phyloP scores from a whole-genome alignment of 805 yeast genomes.

The Zygosaccharomyces kombuchaensis region DNA sequence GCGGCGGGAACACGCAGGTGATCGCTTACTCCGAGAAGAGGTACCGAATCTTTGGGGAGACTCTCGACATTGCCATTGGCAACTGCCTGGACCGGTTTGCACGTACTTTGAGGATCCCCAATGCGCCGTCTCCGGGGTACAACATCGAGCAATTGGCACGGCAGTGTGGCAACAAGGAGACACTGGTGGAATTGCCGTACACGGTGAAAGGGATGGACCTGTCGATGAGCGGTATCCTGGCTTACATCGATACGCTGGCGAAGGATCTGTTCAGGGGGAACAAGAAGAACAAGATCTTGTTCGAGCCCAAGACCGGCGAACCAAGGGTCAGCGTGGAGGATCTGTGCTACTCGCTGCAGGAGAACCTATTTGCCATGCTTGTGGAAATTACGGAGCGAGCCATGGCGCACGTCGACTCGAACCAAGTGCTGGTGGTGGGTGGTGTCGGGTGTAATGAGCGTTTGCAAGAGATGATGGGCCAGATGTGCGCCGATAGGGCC shows the following conservation, averaged over 20 bases:
- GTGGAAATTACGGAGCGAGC: slow-evolving; percentile 98
- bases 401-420: slow-evolving; percentile 91
- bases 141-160: slow-evolving; percentile 94
- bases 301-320: slow-evolving; percentile 38
- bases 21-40: slow-evolving; percentile 93
- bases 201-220: slow-evolving; percentile 99
- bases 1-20: slow-evolving; percentile 98
- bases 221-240: slow-evolving; percentile 93
- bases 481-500: slow-evolving; percentile 79
- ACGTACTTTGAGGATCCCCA: slow-evolving; percentile 78
- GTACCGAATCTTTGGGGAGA: slow-evolving; percentile 98
- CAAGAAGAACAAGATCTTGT: slow-evolving; percentile 38
- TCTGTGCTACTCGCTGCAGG: slow-evolving; percentile 89
- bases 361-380: slow-evolving; percentile 88
- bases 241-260: slow-evolving; percentile 76
- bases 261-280: slow-evolving; percentile 53
- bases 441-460: slow-evolving; percentile 97
- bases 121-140: slow-evolving; percentile 96
- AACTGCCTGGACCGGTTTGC: slow-evolving; percentile 97
- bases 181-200: slow-evolving; percentile 75
- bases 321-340: slow-evolving; percentile 73
- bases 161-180: slow-evolving; percentile 43
- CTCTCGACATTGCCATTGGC: slow-evolving; percentile 95
- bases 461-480: slow-evolving; percentile 93
- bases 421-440: slow-evolving; percentile 90